Percentiles rank a stretch among this genome's conserved stretches.
Evolutionary conservation across 768 basidiomycete genomes (phyloP).

Genomic region (Vishniacozyma victoriae): DNA sequence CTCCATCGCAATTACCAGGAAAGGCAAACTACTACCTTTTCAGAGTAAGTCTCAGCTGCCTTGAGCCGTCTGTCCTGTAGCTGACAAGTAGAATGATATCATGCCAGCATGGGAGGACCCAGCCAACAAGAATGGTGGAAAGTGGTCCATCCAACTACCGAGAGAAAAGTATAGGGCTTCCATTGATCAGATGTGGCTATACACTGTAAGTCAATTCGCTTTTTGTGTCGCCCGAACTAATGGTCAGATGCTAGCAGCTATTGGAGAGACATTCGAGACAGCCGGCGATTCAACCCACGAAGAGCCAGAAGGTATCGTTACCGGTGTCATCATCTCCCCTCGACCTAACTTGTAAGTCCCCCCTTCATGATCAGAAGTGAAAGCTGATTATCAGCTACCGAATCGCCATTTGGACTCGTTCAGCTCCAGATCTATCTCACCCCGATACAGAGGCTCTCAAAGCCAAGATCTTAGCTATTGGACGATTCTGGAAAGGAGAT

Average conservation of each 20-base stretch:
- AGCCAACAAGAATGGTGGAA: constrained; percentile 93
- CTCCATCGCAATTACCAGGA: constrained; percentile 82
- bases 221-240: background rate
- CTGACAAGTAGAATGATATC: constrained; percentile 68
- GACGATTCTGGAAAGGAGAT: constrained; percentile 81
- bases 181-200: constrained; percentile 96
- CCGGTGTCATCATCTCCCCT: constrained; percentile 90
- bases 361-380: background rate
- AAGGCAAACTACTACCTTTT: constrained; percentile 99
- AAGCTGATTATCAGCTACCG: constrained; percentile 73
- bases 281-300: constrained; percentile 43
- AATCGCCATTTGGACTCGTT: constrained; percentile 93
- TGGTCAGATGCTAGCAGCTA: constrained; percentile 92
- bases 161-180: constrained; percentile 79
- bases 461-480: constrained; percentile 75
- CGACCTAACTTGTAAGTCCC: constrained; percentile 56
- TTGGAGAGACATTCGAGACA: constrained; percentile 97
- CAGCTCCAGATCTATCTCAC: constrained; percentile 55
- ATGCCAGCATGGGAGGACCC: constrained; percentile 98
- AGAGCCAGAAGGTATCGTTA: constrained; percentile 53
- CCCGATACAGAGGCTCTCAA: constrained; percentile 54
- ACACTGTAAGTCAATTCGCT: constrained; percentile 62
- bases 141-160: constrained; percentile 97
- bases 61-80: constrained; percentile 20
- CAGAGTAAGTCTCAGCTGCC: constrained; percentile 59